phyloP scores from a whole-genome alignment of 495 filamentous ascomycete species.

The Aspergillus wentii region DNA sequence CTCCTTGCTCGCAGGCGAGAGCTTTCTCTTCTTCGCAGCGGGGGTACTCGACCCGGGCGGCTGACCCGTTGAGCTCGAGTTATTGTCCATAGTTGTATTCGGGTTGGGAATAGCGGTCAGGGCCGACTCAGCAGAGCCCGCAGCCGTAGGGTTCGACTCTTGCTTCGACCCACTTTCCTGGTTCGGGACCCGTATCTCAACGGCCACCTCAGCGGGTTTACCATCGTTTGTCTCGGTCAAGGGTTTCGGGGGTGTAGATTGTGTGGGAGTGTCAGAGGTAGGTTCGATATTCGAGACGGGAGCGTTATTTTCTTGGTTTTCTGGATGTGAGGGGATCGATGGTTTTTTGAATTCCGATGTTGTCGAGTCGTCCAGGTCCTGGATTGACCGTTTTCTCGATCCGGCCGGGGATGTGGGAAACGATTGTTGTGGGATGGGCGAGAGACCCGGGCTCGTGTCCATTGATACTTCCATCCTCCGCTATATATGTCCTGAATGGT shows the following conservation, averaged over 20 bases:
- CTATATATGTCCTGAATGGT: too few species aligned
- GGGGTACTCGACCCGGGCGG: slow-evolving; percentile 7
- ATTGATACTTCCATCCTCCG: slow-evolving; percentile 18
- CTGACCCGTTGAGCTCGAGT: background rate
- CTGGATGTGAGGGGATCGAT: too few species aligned
- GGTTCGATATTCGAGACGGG: too few species aligned
- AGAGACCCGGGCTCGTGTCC: slow-evolving; percentile 9
- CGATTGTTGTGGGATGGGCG: slow-evolving; percentile 2
- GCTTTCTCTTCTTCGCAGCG: slow-evolving; percentile 47
- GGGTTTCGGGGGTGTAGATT: too few species aligned
- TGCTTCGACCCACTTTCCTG: too few species aligned
- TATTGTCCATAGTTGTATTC: background rate
- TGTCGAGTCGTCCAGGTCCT: background rate
- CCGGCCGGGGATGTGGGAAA: background rate
- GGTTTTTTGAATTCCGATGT: background rate
- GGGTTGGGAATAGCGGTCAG: background rate
- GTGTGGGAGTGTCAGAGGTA: too few species aligned
- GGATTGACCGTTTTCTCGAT: background rate
- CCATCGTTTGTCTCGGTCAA: too few species aligned
- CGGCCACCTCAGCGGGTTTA: too few species aligned
- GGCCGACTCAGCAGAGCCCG: background rate
- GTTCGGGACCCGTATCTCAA: too few species aligned
- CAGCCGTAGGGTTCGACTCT: background rate
- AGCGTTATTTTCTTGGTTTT: too few species aligned
- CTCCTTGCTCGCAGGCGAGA: slow-evolving; percentile 49